Evolutionary conservation across 441 rosid species (phyloP), one percentile per base, ranked within the genome.

Genomic region (Codiaeum variegatum): DNA sequence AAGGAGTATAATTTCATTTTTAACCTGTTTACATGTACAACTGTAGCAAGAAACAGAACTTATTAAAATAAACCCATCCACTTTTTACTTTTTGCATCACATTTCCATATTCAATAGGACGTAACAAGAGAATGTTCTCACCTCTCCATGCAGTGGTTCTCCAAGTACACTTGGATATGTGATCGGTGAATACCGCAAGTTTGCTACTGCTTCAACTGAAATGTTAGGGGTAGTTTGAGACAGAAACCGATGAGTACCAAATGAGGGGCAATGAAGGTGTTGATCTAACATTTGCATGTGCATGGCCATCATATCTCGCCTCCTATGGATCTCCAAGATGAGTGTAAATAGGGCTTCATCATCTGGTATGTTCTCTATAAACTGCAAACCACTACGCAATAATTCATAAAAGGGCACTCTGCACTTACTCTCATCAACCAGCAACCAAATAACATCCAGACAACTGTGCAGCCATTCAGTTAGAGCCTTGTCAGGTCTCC

Each of bases 261-360:
- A 91, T 29, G 99, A 84, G 65, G 98, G 97, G 80, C 97, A 93
- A 80, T 95, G 97, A 75, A 95, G 98, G 78, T 92, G 98, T 72
- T 93, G 99, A 78, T 90, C 99, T 80, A 95, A 76, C 98, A 95
- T 95, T 71, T 88, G 91, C 98, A 93, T 95, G 78, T 95, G 97
- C 96, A 84, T 85, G 32, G 98, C 99, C 97, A 95, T 90, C 79
- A 87, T 90, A 83, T 95, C 99, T 81, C 97, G 85, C 82, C 98
- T 90, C 89, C 97, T 80, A 74, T 85, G 98, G 69, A 93, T 95
- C 87, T 95, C 98, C 88, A 93, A 77, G 77, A 93, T 85, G 64
- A 86, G 93, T 46, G 96, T 89, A 79, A 89, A 93, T 80, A 93
- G 87, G 72, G 95, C 98, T 83, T 91, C 97, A 70, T 95, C 96